Conservation (phyloP, 169 alveolate species). For the Toxoplasma gondii region DNA sequence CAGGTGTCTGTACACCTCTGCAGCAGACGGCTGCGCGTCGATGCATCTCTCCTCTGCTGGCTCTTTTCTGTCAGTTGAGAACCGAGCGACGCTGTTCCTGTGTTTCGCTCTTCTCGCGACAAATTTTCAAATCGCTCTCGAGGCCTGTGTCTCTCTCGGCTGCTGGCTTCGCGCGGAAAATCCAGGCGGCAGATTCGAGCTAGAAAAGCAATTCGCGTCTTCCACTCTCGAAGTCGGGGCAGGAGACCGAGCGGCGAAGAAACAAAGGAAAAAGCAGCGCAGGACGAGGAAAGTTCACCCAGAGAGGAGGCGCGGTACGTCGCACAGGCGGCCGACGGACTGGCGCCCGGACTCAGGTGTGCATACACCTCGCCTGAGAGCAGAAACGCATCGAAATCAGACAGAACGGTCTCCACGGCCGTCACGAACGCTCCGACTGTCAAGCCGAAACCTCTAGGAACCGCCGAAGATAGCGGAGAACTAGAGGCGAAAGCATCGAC, state of each 20-base stretch:
- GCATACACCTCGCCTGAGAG: not conserved
- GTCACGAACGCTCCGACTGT: not conserved
- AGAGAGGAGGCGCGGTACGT: not conserved
- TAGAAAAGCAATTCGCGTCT: not conserved
- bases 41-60: not conserved
- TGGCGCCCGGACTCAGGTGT: not conserved
- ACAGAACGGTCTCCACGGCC: not conserved
- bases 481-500: not conserved
- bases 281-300: too few relatives aligned
- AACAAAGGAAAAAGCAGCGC: not conserved
- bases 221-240: not conserved
- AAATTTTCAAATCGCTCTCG: too few relatives aligned
- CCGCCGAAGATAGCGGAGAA: not conserved
- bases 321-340: not conserved
- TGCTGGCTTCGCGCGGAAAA: not conserved
- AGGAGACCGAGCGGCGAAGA: constrained; percentile 13
- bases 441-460: not conserved
- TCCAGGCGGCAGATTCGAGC: not conserved
- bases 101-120: too few relatives aligned
- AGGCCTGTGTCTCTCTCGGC: not conserved
- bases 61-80: too few relatives aligned
- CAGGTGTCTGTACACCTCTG: not conserved
- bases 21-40: not conserved
- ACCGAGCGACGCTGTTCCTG: too few relatives aligned
- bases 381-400: not conserved